phyloP scores from a whole-genome alignment of 2,329 filamentous ascomycete species.

The Teratosphaeria viscida region DNA sequence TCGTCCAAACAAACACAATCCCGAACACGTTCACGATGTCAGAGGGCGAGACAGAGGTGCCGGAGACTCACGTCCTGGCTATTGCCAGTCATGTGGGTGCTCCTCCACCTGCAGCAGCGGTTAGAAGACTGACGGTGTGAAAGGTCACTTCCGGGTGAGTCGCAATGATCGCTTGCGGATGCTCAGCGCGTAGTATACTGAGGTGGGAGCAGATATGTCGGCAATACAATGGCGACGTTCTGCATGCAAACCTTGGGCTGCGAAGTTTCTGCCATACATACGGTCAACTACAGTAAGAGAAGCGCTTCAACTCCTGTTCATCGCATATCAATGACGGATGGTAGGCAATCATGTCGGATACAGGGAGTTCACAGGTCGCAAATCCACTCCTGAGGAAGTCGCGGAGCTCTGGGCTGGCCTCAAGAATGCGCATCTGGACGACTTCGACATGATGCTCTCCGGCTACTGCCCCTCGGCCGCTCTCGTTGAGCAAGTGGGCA shows the following conservation, averaged over 20 bases:
- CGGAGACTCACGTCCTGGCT: slow-evolving; percentile 64
- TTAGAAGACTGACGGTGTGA: slow-evolving; percentile 4
- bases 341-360: slow-evolving; percentile 94
- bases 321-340: neutral
- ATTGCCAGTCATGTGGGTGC: slow-evolving; percentile 85
- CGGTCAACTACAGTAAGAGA: slow-evolving; percentile 80
- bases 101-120: slow-evolving; percentile 20
- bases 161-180: neutral
- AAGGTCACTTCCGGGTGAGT: slow-evolving; percentile 67
- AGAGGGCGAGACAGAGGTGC: slow-evolving; percentile 28
- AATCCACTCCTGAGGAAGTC: slow-evolving; percentile 72
- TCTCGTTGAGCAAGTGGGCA: slow-evolving; percentile 71
- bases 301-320: neutral
- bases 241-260: slow-evolving; percentile 89
- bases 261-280: slow-evolving; percentile 89
- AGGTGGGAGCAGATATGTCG: slow-evolving; percentile 63
- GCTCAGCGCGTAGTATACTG: neutral
- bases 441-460: slow-evolving; percentile 90
- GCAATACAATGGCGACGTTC: slow-evolving; percentile 93
- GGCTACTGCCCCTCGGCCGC: slow-evolving; percentile 87
- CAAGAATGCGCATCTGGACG: slow-evolving; percentile 69
- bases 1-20: neutral
- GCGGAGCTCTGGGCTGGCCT: slow-evolving; percentile 74
- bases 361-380: slow-evolving; percentile 74
- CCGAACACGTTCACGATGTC: slow-evolving; percentile 7